Base-by-base conservation (phyloP, 2,329 filamentous ascomycete genomes). In the Aspergillus fumigatiaffinis region DNA sequence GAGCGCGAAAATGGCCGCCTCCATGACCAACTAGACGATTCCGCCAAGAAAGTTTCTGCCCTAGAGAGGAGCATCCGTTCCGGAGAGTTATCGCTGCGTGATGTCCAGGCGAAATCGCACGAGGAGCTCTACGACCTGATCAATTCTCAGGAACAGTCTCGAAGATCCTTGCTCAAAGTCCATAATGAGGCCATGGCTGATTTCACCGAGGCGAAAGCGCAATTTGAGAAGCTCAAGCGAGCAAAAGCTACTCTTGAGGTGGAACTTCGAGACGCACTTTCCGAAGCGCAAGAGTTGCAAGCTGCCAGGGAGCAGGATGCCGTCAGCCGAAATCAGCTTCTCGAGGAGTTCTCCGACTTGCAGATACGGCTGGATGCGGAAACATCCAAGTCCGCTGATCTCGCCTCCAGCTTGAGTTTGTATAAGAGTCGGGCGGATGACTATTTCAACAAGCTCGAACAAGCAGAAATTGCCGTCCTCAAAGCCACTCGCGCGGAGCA, bases 401-500 rank as follows among this genome's bases (percentile, higher is more conserved):
- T 96, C 48, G 87, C 86, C 7, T 89, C 91, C 3, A 96, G 89
- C 72, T 82, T 97, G 46, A 87, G 86, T 59, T 78, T 97, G 60
- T 99, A 97, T 81, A 97, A 96, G 82, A 87, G 85, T 61, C 87
- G 93, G 47, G 90, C 93, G 3, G 92, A 97, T 69, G 93, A 97
- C 71, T 97, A 99, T 75, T 99, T 97, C 76, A 90, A 87, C 79
- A 97, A 96, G 76, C 85, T 99, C 21, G 93, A 99, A 74, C 93
- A 97, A 71, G 94, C 94, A 17, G 93, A 99, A 73, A 95, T 97
- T 63, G 87, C 92, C 0, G 92, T 97, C 20, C 84, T 99, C 62
- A 97, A 97, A 73, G 93, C 93, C 17, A 88, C 84, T 59, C 86
- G 93, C 25, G 93, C 94, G 0, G 93, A 97, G 75, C 91, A 96